phyloP scores from a whole-genome alignment of 305 asterid species.

The Solanum hybrid region DNA sequence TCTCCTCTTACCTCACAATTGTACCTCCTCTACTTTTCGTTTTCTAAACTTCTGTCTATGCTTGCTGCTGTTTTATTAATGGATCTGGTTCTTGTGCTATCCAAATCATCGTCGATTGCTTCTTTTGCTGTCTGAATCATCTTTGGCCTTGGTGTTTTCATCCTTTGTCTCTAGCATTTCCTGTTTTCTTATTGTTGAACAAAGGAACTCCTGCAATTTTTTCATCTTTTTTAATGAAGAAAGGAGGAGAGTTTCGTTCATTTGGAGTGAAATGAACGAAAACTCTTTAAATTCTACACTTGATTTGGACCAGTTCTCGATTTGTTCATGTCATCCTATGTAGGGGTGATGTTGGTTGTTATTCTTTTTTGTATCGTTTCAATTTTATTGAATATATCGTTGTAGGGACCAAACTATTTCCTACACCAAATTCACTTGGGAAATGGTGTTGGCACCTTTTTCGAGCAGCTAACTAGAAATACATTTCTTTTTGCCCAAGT shows the following conservation, averaged over 20 bases:
- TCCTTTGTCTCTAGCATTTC: neutral
- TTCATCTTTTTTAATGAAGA: neutral
- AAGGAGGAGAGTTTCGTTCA: neutral
- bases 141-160: neutral
- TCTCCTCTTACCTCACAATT: slow-evolving; percentile 10
- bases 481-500: neutral
- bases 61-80: slow-evolving; percentile 15
- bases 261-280: neutral
- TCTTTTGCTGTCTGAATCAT: neutral
- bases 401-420: neutral
- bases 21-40: neutral
- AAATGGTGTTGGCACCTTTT: neutral
- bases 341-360: neutral
- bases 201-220: neutral
- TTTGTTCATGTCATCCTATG: neutral
- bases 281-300: neutral
- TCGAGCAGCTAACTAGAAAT: neutral
- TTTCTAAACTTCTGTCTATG: neutral
- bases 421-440: neutral
- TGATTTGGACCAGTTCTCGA: neutral
- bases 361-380: neutral
- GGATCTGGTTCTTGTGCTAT: slow-evolving; percentile 7
- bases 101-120: neutral
- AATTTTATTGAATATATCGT: neutral
- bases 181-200: neutral